These are phyloP conservation scores for Colletotrichum gloeosporioides DNA, from an alignment of 2,329 filamentous ascomycete genomes.

Conservation along the genomic window DNA sequence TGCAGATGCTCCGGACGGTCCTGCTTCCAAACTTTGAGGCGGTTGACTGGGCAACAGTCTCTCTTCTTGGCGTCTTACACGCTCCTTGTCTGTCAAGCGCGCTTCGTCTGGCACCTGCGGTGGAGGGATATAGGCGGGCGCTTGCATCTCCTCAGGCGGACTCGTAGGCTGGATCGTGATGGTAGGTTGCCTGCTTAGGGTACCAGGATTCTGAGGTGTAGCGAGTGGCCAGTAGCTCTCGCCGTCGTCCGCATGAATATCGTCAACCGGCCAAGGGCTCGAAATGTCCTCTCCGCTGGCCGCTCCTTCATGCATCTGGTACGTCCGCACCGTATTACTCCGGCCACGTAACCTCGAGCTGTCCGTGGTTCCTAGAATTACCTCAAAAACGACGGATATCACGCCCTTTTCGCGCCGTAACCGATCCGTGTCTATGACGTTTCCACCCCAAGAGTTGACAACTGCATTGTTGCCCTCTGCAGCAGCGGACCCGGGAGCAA, in stretches of 20 bases:
- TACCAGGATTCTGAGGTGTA: not conserved
- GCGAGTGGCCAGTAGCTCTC: constrained; percentile 15
- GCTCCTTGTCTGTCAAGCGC: constrained; percentile 80
- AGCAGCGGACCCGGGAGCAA: constrained; percentile 28
- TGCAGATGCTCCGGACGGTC: constrained; percentile 35
- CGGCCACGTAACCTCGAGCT: constrained; percentile 49
- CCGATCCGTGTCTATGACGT: constrained; percentile 86
- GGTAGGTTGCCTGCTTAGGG: constrained; percentile 11
- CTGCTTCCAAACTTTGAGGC: constrained; percentile 43
- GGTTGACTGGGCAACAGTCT: constrained; percentile 83
- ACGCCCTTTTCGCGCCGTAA: constrained; percentile 90
- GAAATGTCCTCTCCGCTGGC: constrained; percentile 36
- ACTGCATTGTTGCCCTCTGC: constrained; percentile 48
- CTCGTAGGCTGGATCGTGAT: constrained; percentile 12
- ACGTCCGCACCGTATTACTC: constrained; percentile 24
- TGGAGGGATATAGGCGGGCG: constrained; percentile 61
- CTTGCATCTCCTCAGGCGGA: constrained; percentile 33
- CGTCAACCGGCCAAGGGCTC: constrained; percentile 17
- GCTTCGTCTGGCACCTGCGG: constrained; percentile 66
- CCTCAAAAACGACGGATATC: constrained; percentile 84
- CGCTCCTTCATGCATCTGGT: constrained; percentile 27
- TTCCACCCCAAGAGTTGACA: constrained; percentile 62
- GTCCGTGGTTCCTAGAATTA: constrained; percentile 86
- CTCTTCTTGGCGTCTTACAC: constrained; percentile 77
- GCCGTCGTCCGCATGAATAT: constrained; percentile 12